Percentiles rank a stretch among this genome's conserved stretches.
Conservation (phyloP, 176 grass and related monocot species). For the Ensete ventricosum region DNA sequence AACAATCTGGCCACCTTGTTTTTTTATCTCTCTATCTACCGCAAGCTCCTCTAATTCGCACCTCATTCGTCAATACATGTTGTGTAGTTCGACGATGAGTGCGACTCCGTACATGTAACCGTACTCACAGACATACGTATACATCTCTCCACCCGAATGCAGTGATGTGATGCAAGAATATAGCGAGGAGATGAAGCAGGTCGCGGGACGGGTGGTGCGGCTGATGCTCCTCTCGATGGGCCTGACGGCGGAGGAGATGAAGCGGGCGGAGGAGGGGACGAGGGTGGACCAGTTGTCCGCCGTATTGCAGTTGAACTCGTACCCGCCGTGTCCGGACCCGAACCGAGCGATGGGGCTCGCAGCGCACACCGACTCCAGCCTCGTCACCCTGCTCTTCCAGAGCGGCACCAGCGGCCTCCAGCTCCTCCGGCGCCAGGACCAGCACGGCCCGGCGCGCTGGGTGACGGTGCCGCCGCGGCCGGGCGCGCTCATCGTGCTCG, state of each 20-base stretch:
- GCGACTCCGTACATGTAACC: too few species aligned
- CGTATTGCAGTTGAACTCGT: slow-evolving; percentile 32
- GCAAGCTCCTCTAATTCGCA: not conserved
- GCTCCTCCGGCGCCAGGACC: slow-evolving; percentile 36
- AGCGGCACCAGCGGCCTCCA: slow-evolving; percentile 76
- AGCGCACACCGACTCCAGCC: slow-evolving; percentile 85
- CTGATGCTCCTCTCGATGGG: slow-evolving; percentile 56
- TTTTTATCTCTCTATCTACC: too few species aligned
- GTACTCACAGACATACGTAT: too few species aligned
- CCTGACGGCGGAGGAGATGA: slow-evolving; percentile 49
- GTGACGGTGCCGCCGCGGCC: slow-evolving; percentile 27
- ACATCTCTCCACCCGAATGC: not conserved
- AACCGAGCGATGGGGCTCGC: slow-evolving; percentile 66
- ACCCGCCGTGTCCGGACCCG: slow-evolving; percentile 80
- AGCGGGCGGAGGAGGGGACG: slow-evolving; percentile 24
- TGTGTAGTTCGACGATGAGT: too few species aligned
- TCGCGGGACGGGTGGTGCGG: slow-evolving; percentile 42
- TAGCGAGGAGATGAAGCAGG: slow-evolving; percentile 52
- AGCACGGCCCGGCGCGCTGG: not conserved
- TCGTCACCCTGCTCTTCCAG: slow-evolving; percentile 84
- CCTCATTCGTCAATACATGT: not conserved
- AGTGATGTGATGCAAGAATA: slow-evolving; percentile 86
- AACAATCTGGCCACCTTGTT: too few species aligned
- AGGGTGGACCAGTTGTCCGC: slow-evolving; percentile 29
- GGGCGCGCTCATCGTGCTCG: slow-evolving; percentile 58